Evolutionary conservation across 2,329 filamentous ascomycete species (phyloP), one percentile per base, ranked within the genome.

Genomic region (Beauveria australis): DNA sequence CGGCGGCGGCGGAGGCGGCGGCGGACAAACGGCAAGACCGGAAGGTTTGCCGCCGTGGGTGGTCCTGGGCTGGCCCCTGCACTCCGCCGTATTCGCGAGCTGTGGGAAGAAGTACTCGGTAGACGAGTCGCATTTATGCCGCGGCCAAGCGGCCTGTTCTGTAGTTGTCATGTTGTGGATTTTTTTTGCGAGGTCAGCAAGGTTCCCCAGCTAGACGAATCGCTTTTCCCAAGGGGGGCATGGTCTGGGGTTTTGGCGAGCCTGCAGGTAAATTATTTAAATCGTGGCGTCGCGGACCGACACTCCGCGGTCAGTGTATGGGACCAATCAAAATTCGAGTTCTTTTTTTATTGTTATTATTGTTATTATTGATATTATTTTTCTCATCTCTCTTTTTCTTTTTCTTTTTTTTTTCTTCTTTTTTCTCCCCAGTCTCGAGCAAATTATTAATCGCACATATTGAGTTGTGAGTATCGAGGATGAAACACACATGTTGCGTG

Each of bases 401-500:
- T 26, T 26, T 12, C 3, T 49, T 5, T 5, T 3, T 3, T 28
- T 5, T 26, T 26, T 26, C 2, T 22, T 12, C 2, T 49, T 5
- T 5, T 3, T 3, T 28, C 28, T 3, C 22, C 22, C 22, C 2
- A 14, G 3, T 33, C 1, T 33, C 30, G 30, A 33, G 12, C 30
- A 3, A 33, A 33, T 33, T 33, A 33, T 33, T 14, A 5, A 12
- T 4, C 30, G 30, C 30, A 33, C 10, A 3, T 33, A 33, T 14
- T 33, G 5, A 0, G 14, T 22, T 47, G 57, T n/a, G 70, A 75
- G 10, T 80, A 73, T 14, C 0, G 67, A 71, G 1, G 76, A 80
- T 19, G 77, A 75, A 1, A 30, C 30, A 78, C 73, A 1, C 78
- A 81, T 0, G 73, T 89, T 5, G 83, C 86, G 0, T 91, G 88